Conservation (phyloP, 164 flowering plant species). For the Dillenia turbinata region DNA sequence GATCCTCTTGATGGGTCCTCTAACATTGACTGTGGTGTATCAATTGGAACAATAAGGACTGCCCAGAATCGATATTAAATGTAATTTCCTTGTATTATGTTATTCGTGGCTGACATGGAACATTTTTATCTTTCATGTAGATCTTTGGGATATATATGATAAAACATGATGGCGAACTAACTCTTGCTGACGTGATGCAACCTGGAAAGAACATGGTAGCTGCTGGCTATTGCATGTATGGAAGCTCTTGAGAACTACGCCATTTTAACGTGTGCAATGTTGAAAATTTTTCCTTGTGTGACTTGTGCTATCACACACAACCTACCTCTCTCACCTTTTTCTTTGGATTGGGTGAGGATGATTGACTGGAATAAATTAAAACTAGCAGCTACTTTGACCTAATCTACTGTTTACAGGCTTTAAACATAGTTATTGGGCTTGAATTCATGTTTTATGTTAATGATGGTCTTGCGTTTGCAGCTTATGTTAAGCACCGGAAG, state of each 20-base stretch:
- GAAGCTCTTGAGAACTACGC: slow-evolving; percentile 64
- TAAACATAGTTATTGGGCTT: not conserved
- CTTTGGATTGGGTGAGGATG: not conserved
- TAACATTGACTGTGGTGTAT: slow-evolving; percentile 97
- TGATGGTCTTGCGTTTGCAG: slow-evolving; percentile 31
- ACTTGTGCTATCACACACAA: slow-evolving; percentile 1
- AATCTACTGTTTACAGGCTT: no score
- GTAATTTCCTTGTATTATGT: no score
- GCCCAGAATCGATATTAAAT: not conserved
- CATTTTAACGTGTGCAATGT: not conserved
- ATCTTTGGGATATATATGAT: slow-evolving; percentile 81
- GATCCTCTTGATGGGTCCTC: slow-evolving; percentile 99
- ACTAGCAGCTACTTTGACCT: not conserved
- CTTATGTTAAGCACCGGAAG: slow-evolving; percentile 87
- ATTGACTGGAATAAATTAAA: not conserved
- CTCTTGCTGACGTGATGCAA: slow-evolving; percentile 73
- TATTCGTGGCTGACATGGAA: not conserved
- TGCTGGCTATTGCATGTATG: slow-evolving; percentile 99
- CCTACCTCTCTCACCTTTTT: not conserved
- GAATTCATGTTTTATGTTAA: not conserved
- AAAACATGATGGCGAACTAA: slow-evolving; percentile 51
- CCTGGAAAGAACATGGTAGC: slow-evolving; percentile 93
- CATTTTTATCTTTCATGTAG: slow-evolving; percentile 26
- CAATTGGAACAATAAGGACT: slow-evolving; percentile 92
- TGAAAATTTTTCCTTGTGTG: not conserved